These are phyloP conservation scores for Diplodia corticola DNA, from an alignment of 2,329 filamentous ascomycete genomes.

Conservation along the genomic window DNA sequence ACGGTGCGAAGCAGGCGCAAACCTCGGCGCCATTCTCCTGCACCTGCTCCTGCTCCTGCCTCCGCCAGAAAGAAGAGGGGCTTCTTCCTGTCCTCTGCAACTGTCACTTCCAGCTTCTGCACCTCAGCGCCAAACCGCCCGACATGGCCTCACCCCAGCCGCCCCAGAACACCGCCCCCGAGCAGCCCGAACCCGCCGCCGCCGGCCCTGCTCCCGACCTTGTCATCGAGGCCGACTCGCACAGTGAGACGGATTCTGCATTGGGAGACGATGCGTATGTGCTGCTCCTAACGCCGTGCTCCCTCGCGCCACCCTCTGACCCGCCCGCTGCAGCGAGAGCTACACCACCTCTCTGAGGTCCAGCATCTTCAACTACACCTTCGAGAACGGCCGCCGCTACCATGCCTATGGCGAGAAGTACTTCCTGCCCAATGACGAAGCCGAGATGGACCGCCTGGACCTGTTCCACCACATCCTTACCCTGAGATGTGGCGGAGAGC, in stretches of 20 bases:
- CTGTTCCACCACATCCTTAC: constrained; percentile 47
- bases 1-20: neutral
- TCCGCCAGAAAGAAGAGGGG: neutral
- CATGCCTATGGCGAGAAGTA: constrained; percentile 21
- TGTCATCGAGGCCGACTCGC: constrained; percentile 11
- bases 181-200: neutral
- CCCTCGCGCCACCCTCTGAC: neutral
- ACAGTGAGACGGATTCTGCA: constrained; percentile 10
- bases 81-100: neutral
- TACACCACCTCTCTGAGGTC: constrained; percentile 25
- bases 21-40: neutral
- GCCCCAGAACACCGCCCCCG: neutral
- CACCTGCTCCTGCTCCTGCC: too few relatives aligned
- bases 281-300: neutral
- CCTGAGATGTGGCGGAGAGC: constrained; percentile 38
- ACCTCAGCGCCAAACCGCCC: neutral
- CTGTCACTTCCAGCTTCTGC: neutral
- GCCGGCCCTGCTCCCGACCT: neutral
- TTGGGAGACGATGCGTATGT: constrained; percentile 16
- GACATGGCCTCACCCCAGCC: neutral
- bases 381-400: constrained; percentile 27
- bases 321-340: neutral
- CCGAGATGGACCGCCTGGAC: constrained; percentile 46
- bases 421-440: constrained; percentile 46
- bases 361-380: constrained; percentile 34